Evolutionary conservation across 805 yeast species (phyloP).

Genomic region (Grigorovia humatica): DNA sequence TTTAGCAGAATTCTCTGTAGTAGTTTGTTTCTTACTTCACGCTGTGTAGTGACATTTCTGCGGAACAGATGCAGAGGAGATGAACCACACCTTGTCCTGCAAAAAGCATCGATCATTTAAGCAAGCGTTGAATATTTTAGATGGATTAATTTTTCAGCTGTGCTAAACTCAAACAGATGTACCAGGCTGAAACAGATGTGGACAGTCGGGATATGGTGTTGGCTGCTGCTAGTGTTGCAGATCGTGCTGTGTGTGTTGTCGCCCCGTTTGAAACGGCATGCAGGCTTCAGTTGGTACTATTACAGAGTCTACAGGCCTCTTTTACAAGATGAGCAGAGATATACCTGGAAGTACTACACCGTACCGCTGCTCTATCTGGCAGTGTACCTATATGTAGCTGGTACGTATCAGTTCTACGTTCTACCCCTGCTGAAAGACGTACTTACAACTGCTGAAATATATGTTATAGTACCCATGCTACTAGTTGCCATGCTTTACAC

Average conservation of each 20-base stretch:
- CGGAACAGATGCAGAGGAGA: neutral
- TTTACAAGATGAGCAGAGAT: constrained; percentile 13
- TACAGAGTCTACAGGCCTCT: constrained; percentile 18
- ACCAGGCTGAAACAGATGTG: neutral
- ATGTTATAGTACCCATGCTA: constrained; percentile 15
- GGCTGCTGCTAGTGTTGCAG: constrained; percentile 2
- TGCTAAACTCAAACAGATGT: too few relatives aligned
- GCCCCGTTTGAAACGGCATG: constrained; percentile 13
- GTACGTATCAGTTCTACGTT: constrained; percentile 11
- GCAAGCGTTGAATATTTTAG: neutral
- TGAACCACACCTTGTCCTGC: neutral
- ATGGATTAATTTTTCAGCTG: neutral
- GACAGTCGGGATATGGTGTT: neutral
- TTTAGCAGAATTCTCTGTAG: neutral
- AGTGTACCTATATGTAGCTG: constrained; percentile 15
- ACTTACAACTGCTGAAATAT: constrained; percentile 12
- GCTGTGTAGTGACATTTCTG: neutral
- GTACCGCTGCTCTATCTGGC: constrained; percentile 24
- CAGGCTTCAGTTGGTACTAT: constrained; percentile 21
- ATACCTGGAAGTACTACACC: constrained; percentile 20
- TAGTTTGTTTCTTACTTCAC: neutral
- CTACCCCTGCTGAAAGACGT: constrained; percentile 7
- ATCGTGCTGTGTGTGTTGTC: constrained; percentile 19
- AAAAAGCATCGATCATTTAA: neutral
- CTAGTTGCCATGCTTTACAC: constrained; percentile 11